Percentiles rank a stretch among this genome's conserved stretches.
Conservation (phyloP, 2,329 filamentous ascomycete species). For the Mariannaea sp. region DNA sequence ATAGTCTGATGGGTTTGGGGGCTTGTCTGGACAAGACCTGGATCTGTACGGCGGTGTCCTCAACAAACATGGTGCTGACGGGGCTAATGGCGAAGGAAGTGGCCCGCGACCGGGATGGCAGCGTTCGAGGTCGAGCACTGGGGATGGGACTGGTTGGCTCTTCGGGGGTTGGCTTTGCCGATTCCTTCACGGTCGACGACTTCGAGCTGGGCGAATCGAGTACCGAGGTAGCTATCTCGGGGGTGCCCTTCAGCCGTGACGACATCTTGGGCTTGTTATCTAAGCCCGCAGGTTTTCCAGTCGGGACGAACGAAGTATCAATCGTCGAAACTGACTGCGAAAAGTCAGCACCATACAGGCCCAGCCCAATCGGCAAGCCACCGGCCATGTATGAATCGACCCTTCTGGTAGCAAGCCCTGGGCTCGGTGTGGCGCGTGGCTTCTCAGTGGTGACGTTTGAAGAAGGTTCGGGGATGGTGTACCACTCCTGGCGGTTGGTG, state of each 20-base stretch:
- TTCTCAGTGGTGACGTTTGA: constrained; percentile 32
- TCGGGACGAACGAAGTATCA: constrained; percentile 34
- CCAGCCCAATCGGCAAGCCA: constrained; percentile 24
- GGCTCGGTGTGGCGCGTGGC: constrained; percentile 10
- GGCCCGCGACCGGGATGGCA: background rate
- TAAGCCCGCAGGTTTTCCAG: constrained; percentile 26
- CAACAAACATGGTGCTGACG: constrained; percentile 32
- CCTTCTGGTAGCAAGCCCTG: constrained; percentile 18
- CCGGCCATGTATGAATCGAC: constrained; percentile 35
- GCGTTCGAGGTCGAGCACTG: background rate
- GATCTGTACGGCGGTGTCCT: constrained; percentile 28
- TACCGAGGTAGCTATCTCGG: constrained; percentile 10
- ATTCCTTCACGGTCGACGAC: background rate
- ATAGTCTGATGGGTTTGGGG: constrained; percentile 21
- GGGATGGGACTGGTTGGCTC: background rate
- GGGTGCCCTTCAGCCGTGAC: constrained; percentile 20
- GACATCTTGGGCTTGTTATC: constrained; percentile 20
- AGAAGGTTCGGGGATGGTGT: constrained; percentile 40
- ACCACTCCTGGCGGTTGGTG: constrained; percentile 40
- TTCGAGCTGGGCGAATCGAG: background rate
- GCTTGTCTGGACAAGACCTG: constrained; percentile 30
- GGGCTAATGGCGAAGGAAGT: constrained; percentile 23
- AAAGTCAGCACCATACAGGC: background rate
- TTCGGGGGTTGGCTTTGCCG: background rate
- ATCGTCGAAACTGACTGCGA: constrained; percentile 15